Base-by-base conservation (phyloP, 108 stramenopile species). In the Fragilaria radians region DNA sequence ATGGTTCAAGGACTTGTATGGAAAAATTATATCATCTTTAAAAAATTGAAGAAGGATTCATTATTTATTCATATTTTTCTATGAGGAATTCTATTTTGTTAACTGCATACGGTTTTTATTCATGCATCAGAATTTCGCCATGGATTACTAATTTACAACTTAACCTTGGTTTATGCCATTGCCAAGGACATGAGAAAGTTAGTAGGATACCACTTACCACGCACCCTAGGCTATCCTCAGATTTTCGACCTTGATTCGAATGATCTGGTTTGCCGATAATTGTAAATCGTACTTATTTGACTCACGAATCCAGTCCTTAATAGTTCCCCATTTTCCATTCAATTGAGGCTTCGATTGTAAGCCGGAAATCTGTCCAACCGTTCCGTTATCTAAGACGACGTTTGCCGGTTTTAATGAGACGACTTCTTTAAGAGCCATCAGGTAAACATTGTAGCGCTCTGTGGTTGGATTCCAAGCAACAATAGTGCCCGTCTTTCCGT, bases 291-390 rank as follows among this genome's bases (percentile, higher is more conserved):
- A 91, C 50, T 85, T 81, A 28, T 83, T 81, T 23, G 80, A 65
- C 2, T 83, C 78, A 28, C 57, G 67, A 22, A 81, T 70, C 79
- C 86, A 91, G 11, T 59, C 52, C 59, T 82, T 92, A 63, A 92
- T 85, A 28, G 91, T 92, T 27, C 91, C 91, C 78, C 80, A 86
- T 63, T 79, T 77, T 45, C 83, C 91, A 67, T 92, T 92, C 70
- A 92, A 61, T 71, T 92, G 83, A 32, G 87, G 87, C 67, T 83
- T 82, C 9, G 81, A 70, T 48, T 77, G 67, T 4, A 92, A 59
- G 26, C 91, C 91, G 18, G 67, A 62, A 23, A 92, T 74, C 47
- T 72, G 61, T 42, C 81, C 91, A 14, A 86, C 85, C 18, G 85
- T 83, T 0, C 82, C 87, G 54, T 72, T 79, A 5, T 85, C 85